phyloP scores from a whole-genome alignment of 352 stramenopile genomes.

The Phytophthora cactorum region DNA sequence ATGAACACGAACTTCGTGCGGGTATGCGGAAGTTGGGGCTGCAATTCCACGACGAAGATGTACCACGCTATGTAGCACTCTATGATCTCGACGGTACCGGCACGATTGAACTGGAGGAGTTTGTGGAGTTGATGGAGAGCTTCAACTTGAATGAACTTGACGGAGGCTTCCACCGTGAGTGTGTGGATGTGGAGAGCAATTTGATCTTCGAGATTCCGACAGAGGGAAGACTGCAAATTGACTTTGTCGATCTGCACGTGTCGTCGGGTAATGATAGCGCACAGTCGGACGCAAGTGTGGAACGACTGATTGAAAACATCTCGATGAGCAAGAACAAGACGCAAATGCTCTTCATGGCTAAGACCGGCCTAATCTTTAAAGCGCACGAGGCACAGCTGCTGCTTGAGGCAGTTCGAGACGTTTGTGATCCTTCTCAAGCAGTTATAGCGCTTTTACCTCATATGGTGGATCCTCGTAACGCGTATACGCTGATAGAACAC shows the following conservation, averaged over 20 bases:
- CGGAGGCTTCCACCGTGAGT: constrained; percentile 52
- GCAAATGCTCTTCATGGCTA: constrained; percentile 84
- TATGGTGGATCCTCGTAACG: constrained; percentile 74
- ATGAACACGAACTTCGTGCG: constrained; percentile 56
- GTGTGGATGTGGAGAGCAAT: constrained; percentile 71
- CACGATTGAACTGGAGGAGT: constrained; percentile 81
- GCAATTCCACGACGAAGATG: constrained; percentile 64
- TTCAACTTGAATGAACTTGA: constrained; percentile 58
- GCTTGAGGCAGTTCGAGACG: constrained; percentile 67
- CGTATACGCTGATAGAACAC: constrained; percentile 64
- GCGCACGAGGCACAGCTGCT: constrained; percentile 71
- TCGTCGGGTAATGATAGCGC: constrained; percentile 69
- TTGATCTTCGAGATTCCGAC: constrained; percentile 65
- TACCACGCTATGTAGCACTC: constrained; percentile 65
- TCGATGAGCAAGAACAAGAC: constrained; percentile 76
- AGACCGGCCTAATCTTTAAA: constrained; percentile 75
- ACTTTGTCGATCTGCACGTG: constrained; percentile 84
- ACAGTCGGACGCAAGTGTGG: constrained; percentile 68
- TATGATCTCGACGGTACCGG: constrained; percentile 80
- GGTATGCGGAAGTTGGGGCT: constrained; percentile 64
- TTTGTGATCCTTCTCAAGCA: constrained; percentile 67
- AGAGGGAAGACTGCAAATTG: constrained; percentile 61
- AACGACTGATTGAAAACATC: constrained; percentile 83
- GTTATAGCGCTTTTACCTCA: constrained; percentile 73
- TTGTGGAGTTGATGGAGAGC: constrained; percentile 77